These are phyloP conservation scores for Cicer bijugum DNA, from an alignment of 306 rosid species.

Conservation along the genomic window DNA sequence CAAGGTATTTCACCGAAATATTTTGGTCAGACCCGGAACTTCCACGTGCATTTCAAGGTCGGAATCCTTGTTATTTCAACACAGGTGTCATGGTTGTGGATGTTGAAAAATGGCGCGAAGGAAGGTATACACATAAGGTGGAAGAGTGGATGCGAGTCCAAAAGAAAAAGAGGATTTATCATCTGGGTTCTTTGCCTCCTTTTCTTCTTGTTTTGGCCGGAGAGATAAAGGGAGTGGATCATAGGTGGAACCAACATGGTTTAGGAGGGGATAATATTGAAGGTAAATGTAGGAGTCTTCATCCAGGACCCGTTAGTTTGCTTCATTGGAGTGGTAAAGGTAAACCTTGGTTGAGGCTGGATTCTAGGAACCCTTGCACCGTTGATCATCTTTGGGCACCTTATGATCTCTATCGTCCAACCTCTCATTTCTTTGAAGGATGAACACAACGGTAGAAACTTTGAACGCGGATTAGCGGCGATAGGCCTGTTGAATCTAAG, in stretches of 20 bases:
- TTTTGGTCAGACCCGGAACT: slow-evolving; percentile 24
- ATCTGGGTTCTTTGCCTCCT: slow-evolving; percentile 33
- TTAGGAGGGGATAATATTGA: slow-evolving; percentile 31
- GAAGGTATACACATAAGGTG: slow-evolving; percentile 10
- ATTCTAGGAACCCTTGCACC: slow-evolving; percentile 16
- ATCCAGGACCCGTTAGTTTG: slow-evolving; percentile 20
- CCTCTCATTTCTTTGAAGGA: background rate
- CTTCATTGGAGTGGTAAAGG: slow-evolving; percentile 35
- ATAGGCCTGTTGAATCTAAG: background rate
- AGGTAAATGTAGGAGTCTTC: slow-evolving; percentile 29
- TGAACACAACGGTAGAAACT: background rate
- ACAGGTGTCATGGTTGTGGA: slow-evolving; percentile 25
- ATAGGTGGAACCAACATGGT: slow-evolving; percentile 38
- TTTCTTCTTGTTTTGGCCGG: slow-evolving; percentile 33
- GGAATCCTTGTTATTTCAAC: slow-evolving; percentile 31
- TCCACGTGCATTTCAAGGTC: background rate
- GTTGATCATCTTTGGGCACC: slow-evolving; percentile 41
- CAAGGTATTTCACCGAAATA: background rate
- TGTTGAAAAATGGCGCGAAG: slow-evolving; percentile 32
- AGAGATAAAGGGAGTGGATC: slow-evolving; percentile 24
- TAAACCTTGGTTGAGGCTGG: slow-evolving; percentile 32
- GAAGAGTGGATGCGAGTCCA: slow-evolving; percentile 28
- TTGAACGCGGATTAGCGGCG: background rate
- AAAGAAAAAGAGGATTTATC: slow-evolving; percentile 19
- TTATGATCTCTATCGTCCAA: slow-evolving; percentile 26